Conservation (phyloP, 192 early-diverging fungal species). For the Gonapodya prolifera region DNA sequence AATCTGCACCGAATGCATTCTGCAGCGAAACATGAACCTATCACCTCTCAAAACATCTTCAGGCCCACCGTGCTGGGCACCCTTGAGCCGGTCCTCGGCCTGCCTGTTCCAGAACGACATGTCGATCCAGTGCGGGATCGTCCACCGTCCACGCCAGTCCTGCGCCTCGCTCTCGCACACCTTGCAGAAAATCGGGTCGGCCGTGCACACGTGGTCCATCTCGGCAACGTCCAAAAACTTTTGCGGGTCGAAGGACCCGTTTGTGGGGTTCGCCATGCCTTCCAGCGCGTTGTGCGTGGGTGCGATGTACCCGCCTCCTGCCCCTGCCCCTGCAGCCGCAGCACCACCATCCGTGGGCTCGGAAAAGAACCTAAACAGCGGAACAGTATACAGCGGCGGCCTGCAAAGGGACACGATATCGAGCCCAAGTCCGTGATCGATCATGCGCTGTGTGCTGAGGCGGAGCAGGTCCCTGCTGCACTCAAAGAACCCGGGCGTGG, state of each 20-base stretch:
- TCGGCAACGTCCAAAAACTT: neutral
- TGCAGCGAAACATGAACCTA: neutral
- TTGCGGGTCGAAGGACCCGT: neutral
- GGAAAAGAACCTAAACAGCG: conserved; percentile 70
- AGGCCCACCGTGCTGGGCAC: neutral
- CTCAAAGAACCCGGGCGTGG: conserved; percentile 79
- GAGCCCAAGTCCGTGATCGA: conserved; percentile 14
- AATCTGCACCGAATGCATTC: neutral
- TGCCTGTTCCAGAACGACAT: neutral
- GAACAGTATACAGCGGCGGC: conserved; percentile 75
- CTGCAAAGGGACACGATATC: conserved; percentile 86
- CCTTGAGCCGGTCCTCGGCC: neutral
- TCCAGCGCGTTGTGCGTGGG: too few species aligned
- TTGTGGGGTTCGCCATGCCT: neutral
- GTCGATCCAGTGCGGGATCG: conserved; percentile 9
- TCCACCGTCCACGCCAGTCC: conserved; percentile 15
- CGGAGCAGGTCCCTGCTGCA: conserved; percentile 71
- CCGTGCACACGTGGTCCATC: conserved; percentile 9
- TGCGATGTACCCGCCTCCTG: too few species aligned
- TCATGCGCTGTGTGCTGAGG: conserved; percentile 91
- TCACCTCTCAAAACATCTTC: neutral
- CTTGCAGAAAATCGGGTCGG: conserved; percentile 39
- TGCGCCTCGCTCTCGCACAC: conserved; percentile 17
- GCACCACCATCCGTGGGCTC: conserved; percentile 11
- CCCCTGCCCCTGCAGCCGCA: neutral